Conservation (phyloP, 169 alveolate genomes). For the Plasmodium billcollinsi region DNA sequence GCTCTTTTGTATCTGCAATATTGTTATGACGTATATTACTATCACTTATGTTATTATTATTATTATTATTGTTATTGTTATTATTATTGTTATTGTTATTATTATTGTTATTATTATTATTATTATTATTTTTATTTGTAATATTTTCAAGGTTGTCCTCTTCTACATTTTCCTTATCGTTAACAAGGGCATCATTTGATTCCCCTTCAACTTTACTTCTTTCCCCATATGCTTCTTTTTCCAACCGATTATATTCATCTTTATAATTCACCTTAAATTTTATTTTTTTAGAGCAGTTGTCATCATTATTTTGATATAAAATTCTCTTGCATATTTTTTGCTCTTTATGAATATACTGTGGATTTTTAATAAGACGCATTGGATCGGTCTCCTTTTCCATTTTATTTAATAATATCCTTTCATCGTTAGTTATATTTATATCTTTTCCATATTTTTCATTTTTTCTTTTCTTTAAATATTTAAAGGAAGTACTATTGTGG, state of each 20-base stretch:
- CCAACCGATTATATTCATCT: background rate
- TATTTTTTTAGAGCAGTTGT: conserved; percentile 9
- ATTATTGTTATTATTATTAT: background rate
- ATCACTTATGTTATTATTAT: background rate
- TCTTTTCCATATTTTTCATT: background rate
- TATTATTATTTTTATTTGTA: background rate
- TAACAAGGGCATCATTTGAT: background rate
- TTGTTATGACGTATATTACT: background rate
- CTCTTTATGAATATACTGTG: conserved; percentile 3
- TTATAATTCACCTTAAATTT: background rate
- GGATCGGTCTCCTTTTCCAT: background rate
- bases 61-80: background rate
- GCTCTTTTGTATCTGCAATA: background rate
- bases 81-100: background rate
- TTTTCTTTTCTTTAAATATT: conserved; percentile 38
- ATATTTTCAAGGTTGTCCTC: background rate
- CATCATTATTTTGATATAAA: conserved; percentile 2
- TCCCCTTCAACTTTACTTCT: background rate
- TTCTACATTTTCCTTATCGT: background rate
- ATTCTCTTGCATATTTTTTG: conserved; percentile 13
- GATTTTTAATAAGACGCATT: background rate
- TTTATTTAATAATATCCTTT: background rate
- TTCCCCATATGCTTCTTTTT: background rate
- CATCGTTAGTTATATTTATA: background rate
- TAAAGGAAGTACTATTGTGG: conserved; percentile 50